Percentiles rank a stretch among this genome's conserved stretches.
Evolutionary conservation across 2,329 filamentous ascomycete genomes (phyloP).

Genomic region (Ceratocystis smalleyi): DNA sequence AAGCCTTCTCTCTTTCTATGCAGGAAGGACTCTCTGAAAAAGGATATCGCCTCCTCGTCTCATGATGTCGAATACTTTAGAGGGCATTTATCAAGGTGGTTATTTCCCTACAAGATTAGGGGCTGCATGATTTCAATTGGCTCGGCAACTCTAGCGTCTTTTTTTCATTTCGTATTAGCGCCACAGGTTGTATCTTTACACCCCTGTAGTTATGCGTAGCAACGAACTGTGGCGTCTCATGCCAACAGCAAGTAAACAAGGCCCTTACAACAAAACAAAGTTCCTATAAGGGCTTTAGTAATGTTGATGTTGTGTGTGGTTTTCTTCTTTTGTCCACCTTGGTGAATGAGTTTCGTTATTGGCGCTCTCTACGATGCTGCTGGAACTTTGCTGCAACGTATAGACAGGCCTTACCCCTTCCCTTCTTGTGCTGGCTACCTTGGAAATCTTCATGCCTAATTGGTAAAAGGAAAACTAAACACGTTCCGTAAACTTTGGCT

Average conservation of each 20-base stretch:
- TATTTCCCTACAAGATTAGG: not conserved
- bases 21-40: not conserved
- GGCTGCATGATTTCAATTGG: not conserved
- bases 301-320: not conserved
- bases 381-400: no score
- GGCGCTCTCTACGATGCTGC: no score
- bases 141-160: not conserved
- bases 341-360: no score
- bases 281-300: not conserved
- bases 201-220: not conserved
- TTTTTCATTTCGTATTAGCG: constrained; percentile 2
- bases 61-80: not conserved
- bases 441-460: no score
- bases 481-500: no score
- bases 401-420: no score
- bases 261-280: not conserved
- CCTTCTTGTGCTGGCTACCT: no score
- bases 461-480: no score
- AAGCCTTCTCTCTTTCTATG: not conserved
- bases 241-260: not conserved
- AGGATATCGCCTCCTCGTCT: not conserved
- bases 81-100: not conserved
- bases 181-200: not conserved
- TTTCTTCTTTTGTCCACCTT: not conserved
- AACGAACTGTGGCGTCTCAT: not conserved